Evolutionary conservation across 352 stramenopile genomes (phyloP).

Genomic region (Halophytophthora polymorphica): DNA sequence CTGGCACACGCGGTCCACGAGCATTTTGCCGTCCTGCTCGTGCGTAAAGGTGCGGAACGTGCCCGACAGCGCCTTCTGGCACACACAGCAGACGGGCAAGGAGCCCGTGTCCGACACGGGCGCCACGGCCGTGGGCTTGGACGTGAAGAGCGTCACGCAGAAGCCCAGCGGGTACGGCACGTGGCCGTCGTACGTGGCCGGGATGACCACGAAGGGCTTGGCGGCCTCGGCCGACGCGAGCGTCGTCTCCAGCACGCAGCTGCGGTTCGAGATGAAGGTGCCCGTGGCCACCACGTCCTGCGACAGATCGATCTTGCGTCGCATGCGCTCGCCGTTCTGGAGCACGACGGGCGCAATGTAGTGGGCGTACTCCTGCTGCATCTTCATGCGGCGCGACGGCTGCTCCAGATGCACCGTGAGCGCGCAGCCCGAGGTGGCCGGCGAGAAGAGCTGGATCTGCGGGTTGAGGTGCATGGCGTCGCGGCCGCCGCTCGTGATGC

Average conservation of each 20-base stretch:
- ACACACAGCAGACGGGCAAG: slow-evolving; percentile 64
- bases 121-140: slow-evolving; percentile 54
- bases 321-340: slow-evolving; percentile 56
- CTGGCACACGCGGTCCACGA: slow-evolving; percentile 78
- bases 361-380: slow-evolving; percentile 67
- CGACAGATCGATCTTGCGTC: slow-evolving; percentile 81
- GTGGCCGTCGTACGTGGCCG: slow-evolving; percentile 63
- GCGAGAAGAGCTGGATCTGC: slow-evolving; percentile 80
- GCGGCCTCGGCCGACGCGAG: slow-evolving; percentile 39
- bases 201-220: slow-evolving; percentile 63
- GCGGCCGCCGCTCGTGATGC: slow-evolving; percentile 69
- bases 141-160: slow-evolving; percentile 57
- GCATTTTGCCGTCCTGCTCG: slow-evolving; percentile 38
- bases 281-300: slow-evolving; percentile 74
- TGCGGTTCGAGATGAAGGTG: slow-evolving; percentile 86
- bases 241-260: slow-evolving; percentile 54
- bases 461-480: slow-evolving; percentile 85
- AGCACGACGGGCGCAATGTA: slow-evolving; percentile 82
- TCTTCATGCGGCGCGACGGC: slow-evolving; percentile 69
- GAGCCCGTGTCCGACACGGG: slow-evolving; percentile 60
- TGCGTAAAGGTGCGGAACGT: slow-evolving; percentile 74
- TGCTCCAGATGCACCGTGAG: slow-evolving; percentile 70
- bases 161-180: slow-evolving; percentile 50
- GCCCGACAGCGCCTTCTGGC: slow-evolving; percentile 52
- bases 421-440: slow-evolving; percentile 44